These are phyloP conservation scores for Urochloa ruziziensis DNA, from an alignment of 176 grass and related monocot genomes.

Conservation along the genomic window DNA sequence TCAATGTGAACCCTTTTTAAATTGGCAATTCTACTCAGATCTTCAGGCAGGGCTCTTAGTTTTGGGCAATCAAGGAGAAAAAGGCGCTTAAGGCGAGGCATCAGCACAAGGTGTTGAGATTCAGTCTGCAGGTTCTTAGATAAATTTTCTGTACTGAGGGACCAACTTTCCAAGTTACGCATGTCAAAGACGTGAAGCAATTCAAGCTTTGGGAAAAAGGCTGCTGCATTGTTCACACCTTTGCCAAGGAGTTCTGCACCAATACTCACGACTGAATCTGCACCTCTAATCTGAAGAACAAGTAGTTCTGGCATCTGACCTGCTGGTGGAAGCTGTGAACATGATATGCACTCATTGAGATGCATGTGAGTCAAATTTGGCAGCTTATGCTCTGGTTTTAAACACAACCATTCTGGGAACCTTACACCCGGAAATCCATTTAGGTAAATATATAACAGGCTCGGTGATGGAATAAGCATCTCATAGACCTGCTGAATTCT, in stretches of 20 bases:
- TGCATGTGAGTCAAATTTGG: constrained; percentile 19
- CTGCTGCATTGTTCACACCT: not conserved
- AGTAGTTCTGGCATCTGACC: constrained; percentile 5
- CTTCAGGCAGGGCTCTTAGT: not conserved
- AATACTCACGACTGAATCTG: not conserved
- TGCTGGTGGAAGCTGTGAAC: constrained; percentile 23
- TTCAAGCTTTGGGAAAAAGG: constrained; percentile 2
- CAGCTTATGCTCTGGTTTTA: not conserved
- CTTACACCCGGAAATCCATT: not conserved
- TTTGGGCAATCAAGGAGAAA: too few relatives aligned
- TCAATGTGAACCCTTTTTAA: not conserved
- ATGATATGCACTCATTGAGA: not conserved
- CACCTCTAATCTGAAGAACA: not conserved
- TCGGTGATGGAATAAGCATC: not conserved
- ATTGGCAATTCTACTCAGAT: not conserved
- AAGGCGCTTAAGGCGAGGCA: too few relatives aligned
- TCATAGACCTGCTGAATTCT: not conserved
- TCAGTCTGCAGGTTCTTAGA: too few relatives aligned
- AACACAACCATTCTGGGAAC: constrained; percentile 15
- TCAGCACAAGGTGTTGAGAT: too few relatives aligned
- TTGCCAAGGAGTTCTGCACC: not conserved
- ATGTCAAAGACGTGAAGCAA: not conserved
- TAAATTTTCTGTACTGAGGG: not conserved
- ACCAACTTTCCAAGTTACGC: not conserved
- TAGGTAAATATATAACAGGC: not conserved